Percentiles rank a stretch among this genome's conserved stretches.
Conservation (phyloP, 805 yeast genomes). For the Priceomyces carsonii region DNA sequence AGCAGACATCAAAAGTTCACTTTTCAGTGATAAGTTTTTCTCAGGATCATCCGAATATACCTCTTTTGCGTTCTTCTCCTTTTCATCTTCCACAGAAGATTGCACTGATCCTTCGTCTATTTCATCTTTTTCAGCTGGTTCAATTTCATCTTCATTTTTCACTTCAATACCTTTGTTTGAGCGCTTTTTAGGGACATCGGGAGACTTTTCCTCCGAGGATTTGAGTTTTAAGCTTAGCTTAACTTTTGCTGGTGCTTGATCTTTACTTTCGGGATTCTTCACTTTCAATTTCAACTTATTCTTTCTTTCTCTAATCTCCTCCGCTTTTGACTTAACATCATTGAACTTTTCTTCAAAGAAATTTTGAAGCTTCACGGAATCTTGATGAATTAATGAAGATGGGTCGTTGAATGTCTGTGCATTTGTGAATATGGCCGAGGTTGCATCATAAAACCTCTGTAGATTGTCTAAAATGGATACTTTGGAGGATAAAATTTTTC, state of each 20-base stretch:
- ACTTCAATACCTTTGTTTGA: constrained; percentile 13
- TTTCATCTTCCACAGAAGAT: constrained; percentile 11
- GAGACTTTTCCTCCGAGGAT: constrained; percentile 14
- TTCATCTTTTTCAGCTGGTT: constrained; percentile 7
- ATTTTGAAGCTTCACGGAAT: constrained; percentile 61
- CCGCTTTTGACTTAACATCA: constrained; percentile 25
- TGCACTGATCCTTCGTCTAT: constrained; percentile 12
- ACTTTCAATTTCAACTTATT: constrained; percentile 28
- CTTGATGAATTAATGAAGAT: constrained; percentile 67
- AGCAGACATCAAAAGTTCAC: constrained; percentile 7
- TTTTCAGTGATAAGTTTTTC: constrained; percentile 11
- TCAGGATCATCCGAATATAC: constrained; percentile 7
- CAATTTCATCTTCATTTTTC: constrained; percentile 14
- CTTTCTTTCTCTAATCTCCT: constrained; percentile 11
- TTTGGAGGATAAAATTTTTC: constrained; percentile 37
- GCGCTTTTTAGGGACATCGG: constrained; percentile 14
- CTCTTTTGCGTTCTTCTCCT: constrained; percentile 14
- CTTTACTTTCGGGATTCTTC: constrained; percentile 20
- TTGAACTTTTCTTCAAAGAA: constrained; percentile 46
- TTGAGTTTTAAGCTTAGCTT: constrained; percentile 28
- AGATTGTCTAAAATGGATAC: constrained; percentile 44
- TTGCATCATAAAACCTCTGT: constrained; percentile 58
- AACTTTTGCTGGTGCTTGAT: constrained; percentile 21
- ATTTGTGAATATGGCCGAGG: constrained; percentile 68
- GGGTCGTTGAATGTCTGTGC: constrained; percentile 80